These are phyloP conservation scores for Fusarium acutatum DNA, from an alignment of 2,329 filamentous ascomycete genomes.

Conservation along the genomic window DNA sequence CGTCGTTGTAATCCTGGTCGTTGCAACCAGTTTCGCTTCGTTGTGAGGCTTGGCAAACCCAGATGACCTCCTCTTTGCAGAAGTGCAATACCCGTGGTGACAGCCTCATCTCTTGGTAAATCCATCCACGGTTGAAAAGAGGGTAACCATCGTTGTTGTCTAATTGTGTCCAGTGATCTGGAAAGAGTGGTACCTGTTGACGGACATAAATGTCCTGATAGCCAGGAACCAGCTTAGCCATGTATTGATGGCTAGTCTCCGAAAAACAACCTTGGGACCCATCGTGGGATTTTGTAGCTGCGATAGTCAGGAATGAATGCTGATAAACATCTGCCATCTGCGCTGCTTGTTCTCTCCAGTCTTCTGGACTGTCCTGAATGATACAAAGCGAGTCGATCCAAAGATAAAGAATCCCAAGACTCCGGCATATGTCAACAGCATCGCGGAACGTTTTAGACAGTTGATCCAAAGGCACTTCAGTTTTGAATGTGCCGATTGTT, in stretches of 20 bases:
- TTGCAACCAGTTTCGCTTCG: not conserved
- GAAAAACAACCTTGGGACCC: not conserved
- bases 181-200: rapidly evolving
- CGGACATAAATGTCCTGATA: not conserved
- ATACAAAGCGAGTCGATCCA: not conserved
- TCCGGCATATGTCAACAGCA: not conserved
- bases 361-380: not conserved
- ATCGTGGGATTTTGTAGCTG: not conserved
- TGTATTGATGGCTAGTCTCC: not conserved
- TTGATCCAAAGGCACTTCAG: rapidly evolving
- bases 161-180: not conserved
- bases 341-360: not conserved
- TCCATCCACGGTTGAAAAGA: not conserved
- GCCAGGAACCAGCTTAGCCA: not conserved
- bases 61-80: not conserved
- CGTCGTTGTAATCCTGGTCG: not conserved
- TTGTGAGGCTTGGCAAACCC: not conserved
- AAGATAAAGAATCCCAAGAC: not conserved
- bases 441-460: not conserved
- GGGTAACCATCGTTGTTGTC: not conserved
- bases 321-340: not conserved
- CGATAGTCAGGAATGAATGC: not conserved
- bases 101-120: not conserved
- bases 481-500: not conserved
- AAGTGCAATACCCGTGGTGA: not conserved